Evolutionary conservation across 495 filamentous ascomycete genomes (phyloP).

Genomic region (Lasiosphaeriaceae sp.): DNA sequence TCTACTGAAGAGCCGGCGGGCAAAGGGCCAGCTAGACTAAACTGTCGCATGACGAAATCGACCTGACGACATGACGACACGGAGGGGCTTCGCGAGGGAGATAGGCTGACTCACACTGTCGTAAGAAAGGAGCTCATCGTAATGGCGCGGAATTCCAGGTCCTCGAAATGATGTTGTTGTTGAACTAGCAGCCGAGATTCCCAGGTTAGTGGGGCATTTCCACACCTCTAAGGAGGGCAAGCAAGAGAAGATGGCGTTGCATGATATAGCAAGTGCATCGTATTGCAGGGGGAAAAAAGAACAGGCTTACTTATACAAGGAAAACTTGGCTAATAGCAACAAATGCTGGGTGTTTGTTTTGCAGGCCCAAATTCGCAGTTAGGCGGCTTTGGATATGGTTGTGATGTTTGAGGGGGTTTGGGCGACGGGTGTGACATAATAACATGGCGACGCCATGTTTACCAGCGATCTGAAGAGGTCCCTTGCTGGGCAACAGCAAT

Average conservation of each 20-base stretch:
- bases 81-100: not conserved
- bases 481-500: constrained; percentile 17
- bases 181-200: constrained; percentile 18
- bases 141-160: constrained; percentile 1
- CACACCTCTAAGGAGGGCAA: not conserved
- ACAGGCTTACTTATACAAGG: not conserved
- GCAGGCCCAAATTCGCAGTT: not conserved
- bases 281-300: not conserved
- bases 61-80: not conserved
- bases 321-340: not conserved
- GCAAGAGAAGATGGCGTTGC: not conserved
- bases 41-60: not conserved
- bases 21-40: too few relatives aligned
- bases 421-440: not conserved
- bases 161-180: constrained; percentile 19
- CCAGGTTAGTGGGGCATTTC: constrained; percentile 28
- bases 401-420: not conserved
- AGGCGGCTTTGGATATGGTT: not conserved
- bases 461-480: constrained; percentile 7
- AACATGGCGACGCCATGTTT: constrained; percentile 14
- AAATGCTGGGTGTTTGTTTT: not conserved
- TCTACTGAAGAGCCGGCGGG: too few relatives aligned
- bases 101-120: constrained; percentile 29
- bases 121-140: constrained; percentile 36
- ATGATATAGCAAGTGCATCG: not conserved